Conservation (phyloP, 164 flowering plant species). For the Buxus sempervirens region DNA sequence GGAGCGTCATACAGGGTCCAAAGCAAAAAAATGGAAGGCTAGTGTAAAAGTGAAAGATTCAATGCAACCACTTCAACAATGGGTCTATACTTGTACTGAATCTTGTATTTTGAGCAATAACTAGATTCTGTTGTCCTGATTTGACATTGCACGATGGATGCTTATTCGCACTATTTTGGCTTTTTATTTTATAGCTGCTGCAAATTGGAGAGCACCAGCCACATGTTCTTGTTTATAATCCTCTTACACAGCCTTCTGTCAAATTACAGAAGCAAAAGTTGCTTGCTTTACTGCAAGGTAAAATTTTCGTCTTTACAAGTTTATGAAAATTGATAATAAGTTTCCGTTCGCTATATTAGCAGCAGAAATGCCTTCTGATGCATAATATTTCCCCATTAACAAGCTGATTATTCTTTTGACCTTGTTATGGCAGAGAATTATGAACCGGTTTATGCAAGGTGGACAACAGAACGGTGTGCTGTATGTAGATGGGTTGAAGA, state of each 20-base stretch:
- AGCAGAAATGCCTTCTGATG: too few relatives aligned
- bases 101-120: conserved; percentile 8
- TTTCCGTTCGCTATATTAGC: too few relatives aligned
- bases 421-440: conserved; percentile 60
- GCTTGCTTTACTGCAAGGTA: conserved; percentile 77
- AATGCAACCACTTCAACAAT: conserved; percentile 73
- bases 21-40: conserved; percentile 73
- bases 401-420: background rate
- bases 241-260: conserved; percentile 59
- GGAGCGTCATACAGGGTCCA: conserved; percentile 93
- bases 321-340: too few relatives aligned
- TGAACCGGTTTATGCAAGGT: conserved; percentile 83
- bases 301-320: background rate
- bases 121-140: background rate
- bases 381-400: background rate
- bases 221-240: conserved; percentile 42
- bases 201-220: conserved; percentile 69
- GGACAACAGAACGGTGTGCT: conserved; percentile 99
- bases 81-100: conserved; percentile 59
- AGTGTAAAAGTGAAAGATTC: conserved; percentile 85
- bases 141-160: background rate
- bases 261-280: conserved; percentile 70
- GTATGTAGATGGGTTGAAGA: conserved; percentile 98
- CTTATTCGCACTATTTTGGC: background rate
- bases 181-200: conserved; percentile 51